phyloP scores from a whole-genome alignment of 1,139 yeast genomes.

The Debaryomyces sp. region DNA sequence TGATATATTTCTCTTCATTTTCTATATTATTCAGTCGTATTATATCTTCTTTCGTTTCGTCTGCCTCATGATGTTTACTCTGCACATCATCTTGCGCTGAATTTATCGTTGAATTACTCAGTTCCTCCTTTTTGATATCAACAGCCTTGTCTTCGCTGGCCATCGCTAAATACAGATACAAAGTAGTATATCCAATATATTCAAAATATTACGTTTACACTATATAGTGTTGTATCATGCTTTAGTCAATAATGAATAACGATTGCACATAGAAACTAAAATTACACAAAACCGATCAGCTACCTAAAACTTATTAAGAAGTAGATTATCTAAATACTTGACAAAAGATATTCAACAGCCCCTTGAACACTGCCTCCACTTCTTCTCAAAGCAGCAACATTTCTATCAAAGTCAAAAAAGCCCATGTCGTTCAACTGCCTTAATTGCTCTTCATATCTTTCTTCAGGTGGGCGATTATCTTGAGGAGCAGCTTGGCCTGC shows the following conservation, averaged over 20 bases:
- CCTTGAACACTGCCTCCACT: slow-evolving; percentile 98
- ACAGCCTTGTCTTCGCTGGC: not conserved
- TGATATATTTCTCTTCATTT: not conserved
- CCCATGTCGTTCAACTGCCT: slow-evolving; percentile 97
- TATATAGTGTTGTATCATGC: not conserved
- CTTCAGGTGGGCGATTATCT: slow-evolving; percentile 95
- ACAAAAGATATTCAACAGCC: slow-evolving; percentile 85
- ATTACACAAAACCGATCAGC: slow-evolving; percentile 6
- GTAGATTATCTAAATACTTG: slow-evolving; percentile 8
- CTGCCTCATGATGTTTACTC: not conserved
- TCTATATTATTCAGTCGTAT: not conserved
- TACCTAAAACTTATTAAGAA: not conserved
- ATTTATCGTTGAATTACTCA: not conserved
- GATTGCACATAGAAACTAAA: slow-evolving; percentile 3
- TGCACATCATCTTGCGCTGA: not conserved
- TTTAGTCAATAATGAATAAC: slow-evolving; percentile 1
- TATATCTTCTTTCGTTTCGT: not conserved
- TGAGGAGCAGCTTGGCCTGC: slow-evolving; percentile 45
- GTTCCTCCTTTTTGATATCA: not conserved
- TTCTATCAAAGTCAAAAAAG: slow-evolving; percentile 88
- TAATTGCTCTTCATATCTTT: slow-evolving; percentile 84
- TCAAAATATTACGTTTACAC: not conserved
- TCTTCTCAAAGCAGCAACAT: slow-evolving; percentile 88
- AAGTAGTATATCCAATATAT: not conserved
- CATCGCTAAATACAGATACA: not conserved